Evolutionary conservation across 1,284 basidiomycete species (phyloP).

Genomic region (Apiotrichum gamsii): DNA sequence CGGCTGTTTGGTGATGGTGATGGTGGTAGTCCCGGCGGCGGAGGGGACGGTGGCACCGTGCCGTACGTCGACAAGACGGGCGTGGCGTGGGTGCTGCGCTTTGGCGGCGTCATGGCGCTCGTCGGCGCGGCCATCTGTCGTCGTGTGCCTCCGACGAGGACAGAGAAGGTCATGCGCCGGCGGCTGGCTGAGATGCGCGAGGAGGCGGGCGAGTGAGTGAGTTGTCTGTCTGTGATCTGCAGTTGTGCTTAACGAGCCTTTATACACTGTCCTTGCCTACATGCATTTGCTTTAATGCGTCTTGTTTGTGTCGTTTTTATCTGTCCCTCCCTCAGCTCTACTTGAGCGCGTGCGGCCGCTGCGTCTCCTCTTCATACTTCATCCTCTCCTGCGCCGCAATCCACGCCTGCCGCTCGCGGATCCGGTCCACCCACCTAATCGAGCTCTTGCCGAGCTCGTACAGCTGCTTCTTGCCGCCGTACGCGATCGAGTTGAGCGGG

Average conservation of each 20-base stretch:
- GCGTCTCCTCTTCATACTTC: slow-evolving; percentile 7
- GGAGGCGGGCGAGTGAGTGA: slow-evolving; percentile 30
- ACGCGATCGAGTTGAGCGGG: slow-evolving; percentile 2
- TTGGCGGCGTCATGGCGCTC: slow-evolving; percentile 78
- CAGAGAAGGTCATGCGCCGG: slow-evolving; percentile 72
- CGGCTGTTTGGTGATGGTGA: no score
- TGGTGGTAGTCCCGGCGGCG: no score
- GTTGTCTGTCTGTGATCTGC: no score
- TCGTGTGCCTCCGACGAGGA: slow-evolving; percentile 74
- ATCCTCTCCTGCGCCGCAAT: slow-evolving; percentile 1
- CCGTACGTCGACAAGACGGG: slow-evolving; percentile 67
- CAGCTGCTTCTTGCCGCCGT: background rate
- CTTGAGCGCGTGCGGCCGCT: no score
- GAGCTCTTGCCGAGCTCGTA: no score
- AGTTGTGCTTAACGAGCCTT: no score
- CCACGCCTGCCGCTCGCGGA: slow-evolving; percentile 10
- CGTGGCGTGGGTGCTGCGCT: slow-evolving; percentile 87
- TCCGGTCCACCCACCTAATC: slow-evolving; percentile 5
- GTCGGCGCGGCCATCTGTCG: slow-evolving; percentile 68
- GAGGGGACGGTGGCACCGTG: slow-evolving; percentile 12
- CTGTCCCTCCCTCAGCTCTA: no score
- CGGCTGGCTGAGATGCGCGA: slow-evolving; percentile 71
- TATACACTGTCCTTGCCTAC: no score
- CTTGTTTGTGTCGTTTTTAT: no score
- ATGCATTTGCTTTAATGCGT: no score